phyloP scores from a whole-genome alignment of 371 early-diverging fungal genomes.

The Apophysomyces elegans region DNA sequence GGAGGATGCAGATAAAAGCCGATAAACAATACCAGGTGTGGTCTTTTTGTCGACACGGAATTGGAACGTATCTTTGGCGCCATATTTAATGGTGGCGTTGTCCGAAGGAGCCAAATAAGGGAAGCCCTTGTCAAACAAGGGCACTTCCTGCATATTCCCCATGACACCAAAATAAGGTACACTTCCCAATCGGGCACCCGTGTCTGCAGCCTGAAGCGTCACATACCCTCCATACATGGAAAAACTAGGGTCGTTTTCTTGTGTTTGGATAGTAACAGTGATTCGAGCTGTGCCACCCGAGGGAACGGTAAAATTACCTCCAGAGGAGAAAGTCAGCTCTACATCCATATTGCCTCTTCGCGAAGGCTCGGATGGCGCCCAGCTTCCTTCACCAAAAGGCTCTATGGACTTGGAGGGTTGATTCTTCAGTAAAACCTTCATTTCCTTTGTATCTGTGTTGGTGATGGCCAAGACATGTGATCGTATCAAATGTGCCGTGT shows the following conservation, averaged over 20 bases:
- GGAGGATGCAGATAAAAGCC: slow-evolving; percentile 24
- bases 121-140: slow-evolving; percentile 40
- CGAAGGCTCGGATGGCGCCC: slow-evolving; percentile 23
- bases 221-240: slow-evolving; percentile 53
- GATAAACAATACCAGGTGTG: slow-evolving; percentile 24
- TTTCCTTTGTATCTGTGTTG: slow-evolving; percentile 52
- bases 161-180: slow-evolving; percentile 65
- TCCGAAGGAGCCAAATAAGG: slow-evolving; percentile 31
- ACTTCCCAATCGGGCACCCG: slow-evolving; percentile 28
- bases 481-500: slow-evolving; percentile 48
- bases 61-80: slow-evolving; percentile 14
- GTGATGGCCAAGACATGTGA: slow-evolving; percentile 49
- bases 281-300: slow-evolving; percentile 42
- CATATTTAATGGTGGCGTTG: slow-evolving; percentile 15
- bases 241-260: slow-evolving; percentile 20
- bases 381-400: slow-evolving; percentile 30
- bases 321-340: slow-evolving; percentile 34
- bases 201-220: slow-evolving; percentile 10
- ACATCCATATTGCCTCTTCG: slow-evolving; percentile 32
- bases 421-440: slow-evolving; percentile 36
- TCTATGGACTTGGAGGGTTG: slow-evolving; percentile 17
- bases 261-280: slow-evolving; percentile 37
- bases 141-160: slow-evolving; percentile 50
- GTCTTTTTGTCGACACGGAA: slow-evolving; percentile 13
- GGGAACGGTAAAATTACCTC: slow-evolving; percentile 27